Evolutionary conservation across 345 rosid species (phyloP).

Genomic region (Alliaria petiolata): DNA sequence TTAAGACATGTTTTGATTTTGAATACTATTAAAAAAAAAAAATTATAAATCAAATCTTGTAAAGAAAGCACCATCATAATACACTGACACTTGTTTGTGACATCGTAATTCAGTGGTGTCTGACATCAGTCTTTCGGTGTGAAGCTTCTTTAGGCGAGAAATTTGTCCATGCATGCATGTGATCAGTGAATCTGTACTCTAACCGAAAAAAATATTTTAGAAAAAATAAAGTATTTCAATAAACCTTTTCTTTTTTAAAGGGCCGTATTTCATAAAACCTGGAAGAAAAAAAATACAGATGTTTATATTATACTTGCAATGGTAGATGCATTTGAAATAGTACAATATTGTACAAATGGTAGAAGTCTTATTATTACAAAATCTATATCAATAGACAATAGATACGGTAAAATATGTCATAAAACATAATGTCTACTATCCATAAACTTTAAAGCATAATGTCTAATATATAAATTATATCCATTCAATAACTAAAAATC

Average conservation of each 20-base stretch:
- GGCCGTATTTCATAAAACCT: background rate
- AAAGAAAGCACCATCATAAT: background rate
- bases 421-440: too few relatives aligned
- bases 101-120: background rate
- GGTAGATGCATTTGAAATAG: background rate
- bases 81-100: background rate
- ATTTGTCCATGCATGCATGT: constrained; percentile 20
- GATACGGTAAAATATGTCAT: background rate
- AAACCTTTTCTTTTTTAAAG: too few relatives aligned
- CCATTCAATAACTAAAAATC: too few relatives aligned
- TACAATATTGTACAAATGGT: background rate
- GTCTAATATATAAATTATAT: too few relatives aligned
- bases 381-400: background rate
- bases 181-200: constrained; percentile 14
- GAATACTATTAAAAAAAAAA: too few relatives aligned
- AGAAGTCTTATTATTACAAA: background rate
- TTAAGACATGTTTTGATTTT: background rate
- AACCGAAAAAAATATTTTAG: background rate
- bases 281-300: background rate
- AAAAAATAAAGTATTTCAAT: background rate
- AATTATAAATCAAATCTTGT: background rate
- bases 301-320: background rate
- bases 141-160: background rate
- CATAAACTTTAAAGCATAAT: too few relatives aligned
- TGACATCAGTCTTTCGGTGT: background rate